Conservation (phyloP, 129 eudicot species). For the Solidago caesia region DNA sequence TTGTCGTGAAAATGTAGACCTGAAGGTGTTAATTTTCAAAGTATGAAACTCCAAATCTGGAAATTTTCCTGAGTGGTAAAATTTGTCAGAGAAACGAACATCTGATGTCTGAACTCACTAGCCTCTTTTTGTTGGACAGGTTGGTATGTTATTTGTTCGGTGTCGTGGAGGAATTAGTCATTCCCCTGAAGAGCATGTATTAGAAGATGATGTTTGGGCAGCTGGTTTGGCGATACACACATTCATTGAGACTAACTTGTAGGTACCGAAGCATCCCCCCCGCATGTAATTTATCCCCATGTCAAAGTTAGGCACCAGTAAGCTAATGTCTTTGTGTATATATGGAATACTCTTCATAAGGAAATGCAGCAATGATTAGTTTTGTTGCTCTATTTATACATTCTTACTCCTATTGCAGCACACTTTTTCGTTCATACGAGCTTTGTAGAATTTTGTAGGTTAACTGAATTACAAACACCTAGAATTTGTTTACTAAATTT, state of each 20-base stretch:
- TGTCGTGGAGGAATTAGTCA: conserved; percentile 98
- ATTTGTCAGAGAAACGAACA: too few species aligned
- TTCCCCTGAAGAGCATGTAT: conserved; percentile 88
- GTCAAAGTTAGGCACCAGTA: conserved; percentile 12
- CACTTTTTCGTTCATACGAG: background rate
- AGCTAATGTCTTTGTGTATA: conserved; percentile 22
- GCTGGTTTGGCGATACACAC: conserved; percentile 77
- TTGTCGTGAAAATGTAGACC: background rate
- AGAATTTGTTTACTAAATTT: too few species aligned
- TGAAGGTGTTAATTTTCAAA: background rate
- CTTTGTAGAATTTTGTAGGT: too few species aligned
- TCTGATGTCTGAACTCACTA: background rate
- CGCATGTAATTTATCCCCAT: conserved; percentile 16
- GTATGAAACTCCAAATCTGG: background rate
- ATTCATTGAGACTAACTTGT: conserved; percentile 55
- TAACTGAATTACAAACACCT: too few species aligned
- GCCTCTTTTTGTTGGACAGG: conserved; percentile 36
- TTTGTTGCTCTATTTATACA: conserved; percentile 23
- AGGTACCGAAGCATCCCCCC: conserved; percentile 6
- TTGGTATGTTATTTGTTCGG: conserved; percentile 91
- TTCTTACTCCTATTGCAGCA: background rate
- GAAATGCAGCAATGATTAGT: conserved; percentile 30
- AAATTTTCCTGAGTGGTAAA: background rate
- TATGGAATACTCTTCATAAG: conserved; percentile 31
- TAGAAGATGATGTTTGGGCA: conserved; percentile 90